These are phyloP conservation scores for Perkinsus marinus DNA, from an alignment of 169 alveolate species.

Conservation along the genomic window DNA sequence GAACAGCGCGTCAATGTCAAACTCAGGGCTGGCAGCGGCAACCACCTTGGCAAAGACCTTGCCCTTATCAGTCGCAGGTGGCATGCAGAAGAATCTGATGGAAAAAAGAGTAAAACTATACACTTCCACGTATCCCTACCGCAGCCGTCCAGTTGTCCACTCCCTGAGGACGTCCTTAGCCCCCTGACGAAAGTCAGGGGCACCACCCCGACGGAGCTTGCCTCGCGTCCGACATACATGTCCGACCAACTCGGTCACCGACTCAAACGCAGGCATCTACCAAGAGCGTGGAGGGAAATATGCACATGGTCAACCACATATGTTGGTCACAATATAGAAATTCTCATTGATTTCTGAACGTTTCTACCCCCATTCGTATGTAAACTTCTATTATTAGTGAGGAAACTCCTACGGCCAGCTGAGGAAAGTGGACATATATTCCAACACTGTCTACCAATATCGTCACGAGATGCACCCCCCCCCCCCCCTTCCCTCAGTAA, in stretches of 20 bases:
- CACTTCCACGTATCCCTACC: neutral
- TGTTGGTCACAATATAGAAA: too few relatives aligned
- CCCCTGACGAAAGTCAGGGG: conserved; percentile 53
- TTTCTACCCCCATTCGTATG: too few relatives aligned
- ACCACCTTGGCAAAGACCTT: neutral
- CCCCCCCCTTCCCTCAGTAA: too few relatives aligned
- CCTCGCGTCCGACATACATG: conserved; percentile 35
- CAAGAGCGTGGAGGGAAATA: too few relatives aligned
- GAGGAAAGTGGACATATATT: too few relatives aligned
- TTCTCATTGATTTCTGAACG: too few relatives aligned
- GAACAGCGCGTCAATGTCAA: neutral
- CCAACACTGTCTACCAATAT: too few relatives aligned
- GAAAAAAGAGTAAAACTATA: neutral
- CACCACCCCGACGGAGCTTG: conserved; percentile 49
- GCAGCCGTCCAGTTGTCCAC: conserved; percentile 54
- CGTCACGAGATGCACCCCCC: too few relatives aligned
- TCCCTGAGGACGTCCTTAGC: conserved; percentile 62
- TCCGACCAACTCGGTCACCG: conserved; percentile 23
- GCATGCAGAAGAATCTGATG: neutral
- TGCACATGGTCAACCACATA: too few relatives aligned
- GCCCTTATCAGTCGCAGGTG: neutral
- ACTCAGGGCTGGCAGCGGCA: neutral
- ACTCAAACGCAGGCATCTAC: neutral
- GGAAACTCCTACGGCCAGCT: too few relatives aligned
- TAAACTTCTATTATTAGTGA: too few relatives aligned